These are phyloP conservation scores for Filosporella fistucella DNA, from an alignment of 495 filamentous ascomycete genomes.

Conservation along the genomic window DNA sequence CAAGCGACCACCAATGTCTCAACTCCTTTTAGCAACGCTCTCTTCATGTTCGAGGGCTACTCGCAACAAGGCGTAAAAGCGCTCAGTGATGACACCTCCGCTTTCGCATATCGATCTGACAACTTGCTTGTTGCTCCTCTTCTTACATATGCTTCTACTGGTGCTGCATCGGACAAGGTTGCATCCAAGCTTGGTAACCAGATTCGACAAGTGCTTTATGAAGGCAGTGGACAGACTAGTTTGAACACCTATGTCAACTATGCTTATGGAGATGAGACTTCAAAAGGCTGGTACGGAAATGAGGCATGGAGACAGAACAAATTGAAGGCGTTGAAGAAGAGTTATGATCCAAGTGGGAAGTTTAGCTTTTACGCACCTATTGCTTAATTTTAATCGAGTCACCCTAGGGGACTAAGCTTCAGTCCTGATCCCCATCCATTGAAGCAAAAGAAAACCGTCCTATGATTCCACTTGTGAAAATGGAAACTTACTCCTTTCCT, in stretches of 20 bases:
- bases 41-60: slow-evolving; percentile 55
- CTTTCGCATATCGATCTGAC: slow-evolving; percentile 39
- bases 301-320: slow-evolving; percentile 42
- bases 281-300: slow-evolving; percentile 42
- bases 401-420: too few species aligned
- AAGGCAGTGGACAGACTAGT: slow-evolving; percentile 31
- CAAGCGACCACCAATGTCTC: slow-evolving; percentile 19
- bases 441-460: too few species aligned
- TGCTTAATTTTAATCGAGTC: slow-evolving; percentile 16
- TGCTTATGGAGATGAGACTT: slow-evolving; percentile 48
- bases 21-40: slow-evolving; percentile 26
- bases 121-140: slow-evolving; percentile 42
- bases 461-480: too few species aligned
- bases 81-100: slow-evolving; percentile 28
- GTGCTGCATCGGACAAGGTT: slow-evolving; percentile 27
- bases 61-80: slow-evolving; percentile 40
- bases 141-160: slow-evolving; percentile 32
- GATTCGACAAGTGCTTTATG: slow-evolving; percentile 36
- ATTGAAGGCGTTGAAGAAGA: slow-evolving; percentile 43
- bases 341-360: slow-evolving; percentile 47
- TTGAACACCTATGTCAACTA: slow-evolving; percentile 56
- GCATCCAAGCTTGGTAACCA: slow-evolving; percentile 33
- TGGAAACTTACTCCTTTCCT: too few species aligned
- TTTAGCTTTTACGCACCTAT: slow-evolving; percentile 53
- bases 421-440: too few species aligned